These are phyloP conservation scores for Quercus dentata DNA, from an alignment of 306 rosid genomes.

Conservation along the genomic window DNA sequence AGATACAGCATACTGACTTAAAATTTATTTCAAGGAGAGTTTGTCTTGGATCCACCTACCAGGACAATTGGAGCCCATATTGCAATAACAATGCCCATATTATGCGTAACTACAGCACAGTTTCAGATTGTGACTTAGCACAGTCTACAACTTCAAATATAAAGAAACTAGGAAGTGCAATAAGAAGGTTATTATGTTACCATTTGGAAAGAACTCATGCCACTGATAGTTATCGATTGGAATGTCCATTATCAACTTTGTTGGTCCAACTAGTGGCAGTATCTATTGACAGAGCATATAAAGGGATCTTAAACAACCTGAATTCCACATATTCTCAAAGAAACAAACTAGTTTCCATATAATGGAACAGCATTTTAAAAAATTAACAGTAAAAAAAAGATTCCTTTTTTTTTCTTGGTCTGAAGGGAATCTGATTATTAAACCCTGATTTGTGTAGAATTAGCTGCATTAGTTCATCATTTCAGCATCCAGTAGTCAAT, in stretches of 20 bases:
- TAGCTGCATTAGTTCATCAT: background rate
- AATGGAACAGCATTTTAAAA: too few species aligned
- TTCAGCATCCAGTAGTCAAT: background rate
- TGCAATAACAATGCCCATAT: slow-evolving; percentile 58
- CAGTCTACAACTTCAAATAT: slow-evolving; percentile 16
- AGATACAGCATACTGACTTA: slow-evolving; percentile 12
- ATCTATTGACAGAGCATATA: slow-evolving; percentile 52
- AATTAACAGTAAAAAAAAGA: too few species aligned
- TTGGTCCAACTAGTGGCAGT: slow-evolving; percentile 78
- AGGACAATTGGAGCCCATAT: slow-evolving; percentile 96
- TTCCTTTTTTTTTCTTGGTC: background rate
- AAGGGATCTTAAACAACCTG: background rate
- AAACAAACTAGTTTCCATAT: too few species aligned
- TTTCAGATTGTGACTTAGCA: slow-evolving; percentile 26
- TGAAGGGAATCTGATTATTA: background rate
- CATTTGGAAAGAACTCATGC: slow-evolving; percentile 94
- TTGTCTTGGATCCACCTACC: slow-evolving; percentile 47
- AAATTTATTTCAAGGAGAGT: slow-evolving; percentile 13
- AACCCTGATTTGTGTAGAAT: background rate
- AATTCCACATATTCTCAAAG: too few species aligned
- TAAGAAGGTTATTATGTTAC: slow-evolving; percentile 39
- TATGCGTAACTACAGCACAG: slow-evolving; percentile 56
- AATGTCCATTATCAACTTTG: slow-evolving; percentile 76
- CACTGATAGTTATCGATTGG: slow-evolving; percentile 71
- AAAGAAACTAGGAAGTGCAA: slow-evolving; percentile 10